A percentile compares a stretch with the other conserved stretches of the same genome.
Conservation (phyloP, 2,329 filamentous ascomycete genomes). For the Neonectria magnoliae region DNA sequence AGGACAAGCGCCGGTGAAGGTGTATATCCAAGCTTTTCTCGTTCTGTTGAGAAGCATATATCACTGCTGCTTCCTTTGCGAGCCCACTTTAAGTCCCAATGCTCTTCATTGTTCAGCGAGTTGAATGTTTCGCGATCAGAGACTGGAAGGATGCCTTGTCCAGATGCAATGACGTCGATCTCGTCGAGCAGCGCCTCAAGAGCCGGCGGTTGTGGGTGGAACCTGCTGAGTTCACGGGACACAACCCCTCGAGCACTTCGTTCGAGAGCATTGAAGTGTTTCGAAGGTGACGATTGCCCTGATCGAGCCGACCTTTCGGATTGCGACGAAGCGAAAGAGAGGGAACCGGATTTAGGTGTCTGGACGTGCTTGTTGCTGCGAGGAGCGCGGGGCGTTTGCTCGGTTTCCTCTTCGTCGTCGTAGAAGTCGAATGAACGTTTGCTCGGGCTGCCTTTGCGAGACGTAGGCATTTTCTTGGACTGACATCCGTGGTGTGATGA, state of each 20-base stretch:
- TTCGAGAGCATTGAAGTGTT: constrained; percentile 15
- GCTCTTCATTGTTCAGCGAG: background rate
- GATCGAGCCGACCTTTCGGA: constrained; percentile 1
- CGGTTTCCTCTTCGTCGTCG: background rate
- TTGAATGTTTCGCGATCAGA: background rate
- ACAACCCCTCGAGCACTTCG: background rate
- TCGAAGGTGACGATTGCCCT: constrained; percentile 18
- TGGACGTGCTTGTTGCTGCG: background rate
- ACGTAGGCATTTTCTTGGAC: background rate
- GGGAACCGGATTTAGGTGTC: background rate
- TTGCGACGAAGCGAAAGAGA: background rate
- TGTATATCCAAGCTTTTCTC: background rate
- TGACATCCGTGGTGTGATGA: background rate
- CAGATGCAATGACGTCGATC: constrained; percentile 10
- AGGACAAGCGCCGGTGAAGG: background rate
- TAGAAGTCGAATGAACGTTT: background rate
- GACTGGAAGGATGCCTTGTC: constrained; percentile 12
- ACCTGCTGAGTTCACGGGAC: constrained; percentile 6
- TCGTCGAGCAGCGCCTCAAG: constrained; percentile 16
- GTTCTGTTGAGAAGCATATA: background rate
- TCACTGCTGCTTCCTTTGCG: background rate
- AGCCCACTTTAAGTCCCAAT: background rate
- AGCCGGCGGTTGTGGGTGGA: constrained; percentile 9
- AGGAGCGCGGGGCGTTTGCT: background rate
- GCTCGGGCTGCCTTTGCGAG: background rate